A percentile compares a stretch with the other conserved stretches of the same genome.
phyloP scores from a whole-genome alignment of 306 rosid genomes.

The Quercus gilva region DNA sequence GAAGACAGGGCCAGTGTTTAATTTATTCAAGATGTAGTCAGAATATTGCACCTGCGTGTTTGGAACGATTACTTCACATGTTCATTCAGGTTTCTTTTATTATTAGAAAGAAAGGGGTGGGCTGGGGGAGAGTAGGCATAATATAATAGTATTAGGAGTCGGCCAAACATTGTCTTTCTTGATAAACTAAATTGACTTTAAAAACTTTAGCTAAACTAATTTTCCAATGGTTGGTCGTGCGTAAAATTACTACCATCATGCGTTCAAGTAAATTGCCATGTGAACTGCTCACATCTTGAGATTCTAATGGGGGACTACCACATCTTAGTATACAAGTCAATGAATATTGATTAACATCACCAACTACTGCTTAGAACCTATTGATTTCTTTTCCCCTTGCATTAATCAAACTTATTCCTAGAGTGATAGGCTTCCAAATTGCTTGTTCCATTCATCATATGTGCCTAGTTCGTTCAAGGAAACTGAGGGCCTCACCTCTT shows the following conservation, averaged over 20 bases:
- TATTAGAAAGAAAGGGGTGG: not conserved
- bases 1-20: not conserved
- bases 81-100: not conserved
- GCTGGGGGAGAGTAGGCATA: not conserved
- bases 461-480: slow-evolving; percentile 63
- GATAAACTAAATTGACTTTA: not conserved
- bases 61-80: slow-evolving; percentile 35
- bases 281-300: not conserved
- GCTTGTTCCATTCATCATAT: slow-evolving; percentile 80
- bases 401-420: slow-evolving; percentile 14
- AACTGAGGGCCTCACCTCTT: slow-evolving; percentile 89
- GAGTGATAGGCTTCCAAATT: slow-evolving; percentile 65
- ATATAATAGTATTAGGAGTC: not conserved
- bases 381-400: not conserved
- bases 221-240: slow-evolving; percentile 10
- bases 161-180: not conserved
- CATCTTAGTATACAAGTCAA: not conserved
- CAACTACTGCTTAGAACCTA: not conserved
- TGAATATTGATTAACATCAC: slow-evolving; percentile 6
- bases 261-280: not conserved
- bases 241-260: not conserved
- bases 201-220: slow-evolving; percentile 2
- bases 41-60: slow-evolving; percentile 29
- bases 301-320: not conserved
- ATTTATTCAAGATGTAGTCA: slow-evolving; percentile 22